Base-by-base conservation (phyloP, 2,329 filamentous ascomycete genomes). In the Rhynchosporium graminicola region DNA sequence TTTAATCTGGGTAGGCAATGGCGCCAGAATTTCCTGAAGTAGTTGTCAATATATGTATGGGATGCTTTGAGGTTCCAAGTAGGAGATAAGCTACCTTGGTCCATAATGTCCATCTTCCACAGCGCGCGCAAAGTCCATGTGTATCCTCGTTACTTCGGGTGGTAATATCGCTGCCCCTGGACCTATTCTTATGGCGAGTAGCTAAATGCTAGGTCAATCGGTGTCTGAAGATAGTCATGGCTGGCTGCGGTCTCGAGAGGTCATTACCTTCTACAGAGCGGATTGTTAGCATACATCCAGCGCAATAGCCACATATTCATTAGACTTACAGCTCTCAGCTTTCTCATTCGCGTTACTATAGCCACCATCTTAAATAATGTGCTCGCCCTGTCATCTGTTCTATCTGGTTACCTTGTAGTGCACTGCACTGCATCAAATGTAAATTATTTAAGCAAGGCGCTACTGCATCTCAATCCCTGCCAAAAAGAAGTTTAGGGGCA, bases 151-250 rank as follows among this genome's bases (percentile, higher is more conserved):
- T 59, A 96, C 85, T 72, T 91, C 85, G 36, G 86, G 81, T 0
- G 94, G 92, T 29, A 99, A 82, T 68, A 91, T 80, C 26, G 91
- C 88, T 48, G 95, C 92, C 61, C 94, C 95, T 36, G 90, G 88
- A 63, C 94, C 95, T 74, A 89, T 82, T 74, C 89, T 87, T 76
- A 98, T 81, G 72, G 82, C 80, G 67, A 95, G 82, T 57, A 96
- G 80, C 89, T 95, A 75, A 64, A 64, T 54, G 43, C 50, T 51
- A 52, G 46, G 61, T 72, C 61, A 69, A 70, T 66, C 72, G 62
- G 12, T 42, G 38, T 57, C 63, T 51, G 52, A n/a, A 3, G 31
- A 52, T 28, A 46, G 9, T 47, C 13, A n/a, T 43, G n/a, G 20
- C 38, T 33, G 40, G 40, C 20, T 20, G 20, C 58, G 46, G 36